Evolutionary conservation across 495 filamentous ascomycete genomes (phyloP).

Genomic region (Lasiosphaeria hispida): DNA sequence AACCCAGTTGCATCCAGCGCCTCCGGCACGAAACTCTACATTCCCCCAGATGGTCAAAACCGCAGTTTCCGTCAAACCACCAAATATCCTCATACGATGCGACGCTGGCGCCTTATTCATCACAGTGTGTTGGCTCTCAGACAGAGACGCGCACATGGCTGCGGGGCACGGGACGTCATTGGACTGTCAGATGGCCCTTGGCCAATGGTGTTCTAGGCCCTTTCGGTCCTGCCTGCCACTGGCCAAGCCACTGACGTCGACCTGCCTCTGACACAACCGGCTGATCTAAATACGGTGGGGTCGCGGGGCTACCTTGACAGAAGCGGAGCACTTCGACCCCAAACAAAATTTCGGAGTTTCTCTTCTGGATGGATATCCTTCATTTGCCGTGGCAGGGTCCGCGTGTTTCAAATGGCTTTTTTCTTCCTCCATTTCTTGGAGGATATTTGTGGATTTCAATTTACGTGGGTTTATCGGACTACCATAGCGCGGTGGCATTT

Average conservation of each 20-base stretch:
- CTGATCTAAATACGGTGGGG: constrained; percentile 6
- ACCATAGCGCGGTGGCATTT: too few species aligned
- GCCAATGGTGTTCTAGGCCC: constrained; percentile 5
- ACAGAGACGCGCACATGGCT: neutral
- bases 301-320: neutral
- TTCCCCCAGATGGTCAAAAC: neutral
- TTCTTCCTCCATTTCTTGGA: too few species aligned
- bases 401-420: too few species aligned
- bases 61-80: neutral
- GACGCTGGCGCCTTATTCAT: constrained; percentile 2
- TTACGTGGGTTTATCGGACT: too few species aligned
- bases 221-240: neutral
- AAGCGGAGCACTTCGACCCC: neutral
- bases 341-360: neutral
- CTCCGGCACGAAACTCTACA: neutral
- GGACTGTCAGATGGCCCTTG: neutral
- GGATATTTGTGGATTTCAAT: neutral
- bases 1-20: neutral
- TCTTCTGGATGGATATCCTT: neutral
- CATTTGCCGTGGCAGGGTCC: too few species aligned
- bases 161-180: neutral
- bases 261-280: constrained; percentile 14
- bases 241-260: constrained; percentile 23
- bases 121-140: neutral
- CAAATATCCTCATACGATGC: too few species aligned